Evolutionary conservation across 495 filamentous ascomycete species (phyloP).

Genomic region (Bryoglossum gracile): DNA sequence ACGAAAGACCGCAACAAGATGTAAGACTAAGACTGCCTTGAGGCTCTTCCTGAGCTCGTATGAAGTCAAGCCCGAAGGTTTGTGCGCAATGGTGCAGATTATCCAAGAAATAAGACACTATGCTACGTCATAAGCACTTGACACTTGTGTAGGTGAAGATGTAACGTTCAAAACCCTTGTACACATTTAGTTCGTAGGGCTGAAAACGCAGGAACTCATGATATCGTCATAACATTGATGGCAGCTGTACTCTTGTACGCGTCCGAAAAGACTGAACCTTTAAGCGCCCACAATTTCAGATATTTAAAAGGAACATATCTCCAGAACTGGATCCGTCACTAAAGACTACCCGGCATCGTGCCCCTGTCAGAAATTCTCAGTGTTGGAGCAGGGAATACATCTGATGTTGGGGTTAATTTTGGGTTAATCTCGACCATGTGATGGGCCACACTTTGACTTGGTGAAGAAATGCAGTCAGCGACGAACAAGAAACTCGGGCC

Average conservation of each 20-base stretch:
- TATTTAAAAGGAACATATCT: too few relatives aligned
- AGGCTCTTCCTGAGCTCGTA: constrained; percentile 4
- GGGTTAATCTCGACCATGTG: too few relatives aligned
- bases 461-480: constrained; percentile 6
- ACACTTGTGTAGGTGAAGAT: neutral
- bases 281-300: too few relatives aligned
- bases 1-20: neutral
- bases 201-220: neutral
- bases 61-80: neutral
- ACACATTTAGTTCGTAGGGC: neutral
- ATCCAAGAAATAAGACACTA: too few relatives aligned
- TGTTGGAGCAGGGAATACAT: too few relatives aligned
- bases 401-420: too few relatives aligned
- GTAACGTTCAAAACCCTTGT: neutral
- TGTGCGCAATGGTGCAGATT: too few relatives aligned
- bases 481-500: constrained; percentile 2
- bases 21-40: constrained; percentile 15
- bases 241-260: too few relatives aligned
- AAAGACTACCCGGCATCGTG: too few relatives aligned
- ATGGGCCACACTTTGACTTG: neutral
- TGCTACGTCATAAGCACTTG: neutral
- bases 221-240: neutral
- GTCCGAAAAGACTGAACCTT: too few relatives aligned
- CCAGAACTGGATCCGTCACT: too few relatives aligned
- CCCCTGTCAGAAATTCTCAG: too few relatives aligned